phyloP scores from a whole-genome alignment of 2,329 filamentous ascomycete species.

The Talaromyces sp. region DNA sequence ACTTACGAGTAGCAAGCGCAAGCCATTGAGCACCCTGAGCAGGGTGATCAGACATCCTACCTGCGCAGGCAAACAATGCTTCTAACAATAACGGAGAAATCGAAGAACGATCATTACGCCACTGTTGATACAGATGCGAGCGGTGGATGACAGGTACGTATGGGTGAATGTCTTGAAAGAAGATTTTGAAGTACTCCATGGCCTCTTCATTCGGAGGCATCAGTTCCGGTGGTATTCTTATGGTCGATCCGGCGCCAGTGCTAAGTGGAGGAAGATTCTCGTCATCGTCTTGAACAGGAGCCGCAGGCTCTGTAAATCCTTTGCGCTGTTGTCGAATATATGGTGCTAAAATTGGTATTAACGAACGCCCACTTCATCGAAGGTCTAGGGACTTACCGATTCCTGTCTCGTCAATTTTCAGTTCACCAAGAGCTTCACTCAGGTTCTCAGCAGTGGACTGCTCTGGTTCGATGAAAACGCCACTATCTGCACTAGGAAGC shows the following conservation, averaged over 20 bases:
- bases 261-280: conserved; percentile 63
- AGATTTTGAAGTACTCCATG: conserved; percentile 81
- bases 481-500: conserved; percentile 34
- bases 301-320: conserved; percentile 47
- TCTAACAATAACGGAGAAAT: conserved; percentile 88
- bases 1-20: conserved; percentile 75
- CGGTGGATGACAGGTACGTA: conserved; percentile 89
- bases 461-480: conserved; percentile 55
- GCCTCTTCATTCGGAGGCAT: conserved; percentile 85
- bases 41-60: conserved; percentile 75
- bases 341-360: conserved; percentile 55
- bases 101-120: conserved; percentile 73
- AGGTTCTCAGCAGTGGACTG: conserved; percentile 66
- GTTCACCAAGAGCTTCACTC: conserved; percentile 73
- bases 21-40: conserved; percentile 88
- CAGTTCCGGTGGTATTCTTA: conserved; percentile 83
- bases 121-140: conserved; percentile 77
- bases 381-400: conserved; percentile 60
- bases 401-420: conserved; percentile 82
- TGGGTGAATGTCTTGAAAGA: conserved; percentile 84
- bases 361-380: neutral
- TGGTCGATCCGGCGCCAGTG: conserved; percentile 65
- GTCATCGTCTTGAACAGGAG: conserved; percentile 63
- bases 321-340: conserved; percentile 68
- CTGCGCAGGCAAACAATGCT: conserved; percentile 84